Conservation (phyloP, 2,329 filamentous ascomycete species). For the Botryotinia globosa region DNA sequence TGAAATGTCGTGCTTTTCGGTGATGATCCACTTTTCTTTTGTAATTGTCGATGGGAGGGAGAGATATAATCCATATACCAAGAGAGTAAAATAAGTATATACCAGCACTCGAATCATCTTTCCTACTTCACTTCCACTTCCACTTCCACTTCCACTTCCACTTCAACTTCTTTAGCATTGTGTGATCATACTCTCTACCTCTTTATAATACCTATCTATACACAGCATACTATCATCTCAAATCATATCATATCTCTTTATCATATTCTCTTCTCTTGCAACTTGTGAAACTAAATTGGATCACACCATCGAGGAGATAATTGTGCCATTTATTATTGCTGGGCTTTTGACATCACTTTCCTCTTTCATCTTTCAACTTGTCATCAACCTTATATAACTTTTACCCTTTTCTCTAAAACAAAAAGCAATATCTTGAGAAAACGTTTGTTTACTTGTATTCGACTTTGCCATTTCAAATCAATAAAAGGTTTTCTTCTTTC, state of each 20-base stretch:
- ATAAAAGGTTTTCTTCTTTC: background rate
- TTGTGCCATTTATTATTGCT: constrained; percentile 11
- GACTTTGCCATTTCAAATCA: background rate
- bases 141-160: background rate
- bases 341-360: background rate
- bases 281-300: background rate
- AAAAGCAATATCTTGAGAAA: background rate
- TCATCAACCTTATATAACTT: background rate
- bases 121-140: background rate
- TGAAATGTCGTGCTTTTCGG: constrained; percentile 19
- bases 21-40: constrained; percentile 11
- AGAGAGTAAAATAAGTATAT: constrained; percentile 19
- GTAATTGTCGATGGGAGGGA: background rate
- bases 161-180: background rate
- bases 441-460: background rate
- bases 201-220: constrained; percentile 7
- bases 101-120: constrained; percentile 5
- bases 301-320: constrained; percentile 16
- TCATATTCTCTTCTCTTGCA: background rate
- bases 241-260: background rate
- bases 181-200: background rate
- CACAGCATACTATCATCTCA: background rate
- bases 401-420: background rate
- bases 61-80: too few species aligned
- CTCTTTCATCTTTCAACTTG: background rate